Evolutionary conservation across 495 filamentous ascomycete genomes (phyloP).

Genomic region (Daldinia bambusicola): DNA sequence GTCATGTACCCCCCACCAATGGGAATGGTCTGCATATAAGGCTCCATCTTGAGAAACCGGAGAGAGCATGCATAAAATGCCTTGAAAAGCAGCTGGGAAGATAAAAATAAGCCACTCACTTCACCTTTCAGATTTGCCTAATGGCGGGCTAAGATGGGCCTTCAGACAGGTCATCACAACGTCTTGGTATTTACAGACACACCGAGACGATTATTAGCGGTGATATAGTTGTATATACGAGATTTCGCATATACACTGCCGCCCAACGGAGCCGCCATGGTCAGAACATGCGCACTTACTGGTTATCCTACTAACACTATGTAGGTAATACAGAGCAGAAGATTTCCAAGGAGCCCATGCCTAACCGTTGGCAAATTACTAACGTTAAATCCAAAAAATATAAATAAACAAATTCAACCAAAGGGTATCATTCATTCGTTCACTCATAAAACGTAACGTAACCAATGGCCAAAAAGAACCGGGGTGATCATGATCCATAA

Average conservation of each 20-base stretch:
- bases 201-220: background rate
- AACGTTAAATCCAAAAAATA: background rate
- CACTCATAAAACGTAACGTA: constrained; percentile 10
- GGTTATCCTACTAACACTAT: background rate
- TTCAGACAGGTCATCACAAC: background rate
- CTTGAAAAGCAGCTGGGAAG: background rate
- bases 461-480: constrained; percentile 7
- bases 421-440: constrained; percentile 31
- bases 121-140: background rate
- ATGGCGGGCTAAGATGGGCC: background rate
- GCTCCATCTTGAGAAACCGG: constrained; percentile 1
- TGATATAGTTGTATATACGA: constrained; percentile 3
- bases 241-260: background rate
- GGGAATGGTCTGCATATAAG: background rate
- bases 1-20: constrained; percentile 16
- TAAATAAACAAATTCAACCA: background rate
- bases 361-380: background rate
- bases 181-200: background rate
- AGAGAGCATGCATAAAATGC: background rate
- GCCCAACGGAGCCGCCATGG: background rate
- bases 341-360: background rate
- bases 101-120: background rate
- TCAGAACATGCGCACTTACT: constrained; percentile 11
- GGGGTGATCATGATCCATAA: constrained; percentile 12
- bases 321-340: background rate